Evolutionary conservation across 75 land plant genomes (phyloP), one percentile per base, ranked within the genome.

Genomic region (Pseudotsuga menziesii): DNA sequence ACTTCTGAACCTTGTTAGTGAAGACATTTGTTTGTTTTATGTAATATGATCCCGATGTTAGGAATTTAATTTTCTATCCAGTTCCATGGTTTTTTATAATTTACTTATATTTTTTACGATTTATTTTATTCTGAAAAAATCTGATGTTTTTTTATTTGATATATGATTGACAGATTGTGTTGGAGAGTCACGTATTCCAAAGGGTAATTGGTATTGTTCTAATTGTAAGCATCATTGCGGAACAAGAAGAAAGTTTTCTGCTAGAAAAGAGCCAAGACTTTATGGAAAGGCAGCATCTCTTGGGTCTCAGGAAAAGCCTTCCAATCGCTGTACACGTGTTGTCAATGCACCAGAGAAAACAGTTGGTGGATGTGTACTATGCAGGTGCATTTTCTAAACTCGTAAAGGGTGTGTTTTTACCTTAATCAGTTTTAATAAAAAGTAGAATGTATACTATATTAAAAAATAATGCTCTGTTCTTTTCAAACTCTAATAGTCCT

Each of bases 351-450:
- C 89, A 41, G 88, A 86, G 64, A 74, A 35, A 61, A 83, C 84
- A 39, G 64, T 80, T 83, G 95, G 96, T 76, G 94, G 96, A 57
- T 93, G 96, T 79, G 94, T 89, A 54, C 77, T 93, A 75, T 93
- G 96, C 87, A 89, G 91, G 96, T 93, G 72, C 69, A 75, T 52
- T 41, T 56, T 26, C 26, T 69, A 39, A 11, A 41, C 41, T 41
- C 11, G 3, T 48, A 48, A 48, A 48, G 0, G 54, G 9, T 48
- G 54, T 9, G 1, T 0, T 9, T 48, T 48, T 48, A 12, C 9
- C 54, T 48, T 48, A 48, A 48, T 9, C 54, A 48, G 54, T 48
- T 11, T 11, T 48, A 48, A 48, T 48, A 48, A 48, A 48, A 48
- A 48, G 2, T 48, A 48, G 54, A 48, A 48, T 48, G 54, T 12